Base-by-base conservation (phyloP, 148 eudicot genomes). In the Heliosperma pusillum region DNA sequence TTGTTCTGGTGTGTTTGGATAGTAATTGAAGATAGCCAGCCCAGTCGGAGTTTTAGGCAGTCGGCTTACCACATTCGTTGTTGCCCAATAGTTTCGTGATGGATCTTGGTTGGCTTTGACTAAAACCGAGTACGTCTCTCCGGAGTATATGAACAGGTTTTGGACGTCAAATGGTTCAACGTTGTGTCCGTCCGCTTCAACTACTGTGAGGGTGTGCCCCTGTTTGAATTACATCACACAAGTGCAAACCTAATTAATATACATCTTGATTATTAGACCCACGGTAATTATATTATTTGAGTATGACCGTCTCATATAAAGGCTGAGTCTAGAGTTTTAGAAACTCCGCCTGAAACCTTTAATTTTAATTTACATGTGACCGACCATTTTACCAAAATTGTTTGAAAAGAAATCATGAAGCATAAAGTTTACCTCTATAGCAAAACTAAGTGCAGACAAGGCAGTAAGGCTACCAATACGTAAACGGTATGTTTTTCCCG, bases 131-230 rank as follows among this genome's bases (percentile, higher is more conserved):
- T 93, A 93, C 0, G 97, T 88, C 80, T 93, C 98, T 2, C 98
- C 98, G 0, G 94, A 91, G 82, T 93, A 93, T 57, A 93, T 87
- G 81, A 87, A 91, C 3, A 93, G 75, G 76, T 87, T 93, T 47
- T 87, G 75, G 3, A 89, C 90, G 0, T 77, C 87, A 73, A 93
- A 89, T 52, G 97, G 98, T 57, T 93, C 89, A 0, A 93, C 93
- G 36, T 86, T 77, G 73, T 86, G 84, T 4, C 98, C 98, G 66
- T 93, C 95, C 8, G 95, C 89, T 72, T 91, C 94, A 10, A 93
- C 93, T 0, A 93, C 86, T 0, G 98, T 93, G 94, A 93, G 84
- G 70, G 85, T 91, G 66, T 93, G 97, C 20, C 93, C 98, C 92
- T 79, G 83, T 52, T 66, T 8, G 5, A 63, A 24, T 20, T 26